These are phyloP conservation scores for Phytophthora nicotianae DNA, from an alignment of 352 stramenopile genomes.

Conservation along the genomic window DNA sequence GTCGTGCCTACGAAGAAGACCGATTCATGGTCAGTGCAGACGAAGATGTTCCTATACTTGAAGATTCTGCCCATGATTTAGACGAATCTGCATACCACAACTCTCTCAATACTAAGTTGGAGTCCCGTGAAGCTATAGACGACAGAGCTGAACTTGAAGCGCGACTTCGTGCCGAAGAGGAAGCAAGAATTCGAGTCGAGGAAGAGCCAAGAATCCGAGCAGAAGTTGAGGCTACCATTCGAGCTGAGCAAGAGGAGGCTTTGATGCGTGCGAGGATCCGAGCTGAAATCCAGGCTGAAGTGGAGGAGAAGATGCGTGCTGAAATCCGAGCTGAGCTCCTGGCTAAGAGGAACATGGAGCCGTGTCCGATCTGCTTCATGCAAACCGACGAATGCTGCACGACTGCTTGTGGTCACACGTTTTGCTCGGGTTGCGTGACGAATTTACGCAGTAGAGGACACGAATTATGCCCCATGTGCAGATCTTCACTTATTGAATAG, in stretches of 20 bases:
- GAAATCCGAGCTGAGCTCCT: slow-evolving; percentile 24
- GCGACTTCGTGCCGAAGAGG: slow-evolving; percentile 15
- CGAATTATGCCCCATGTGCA: slow-evolving; percentile 17
- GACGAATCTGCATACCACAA: background rate
- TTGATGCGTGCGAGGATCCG: slow-evolving; percentile 16
- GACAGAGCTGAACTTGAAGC: slow-evolving; percentile 6
- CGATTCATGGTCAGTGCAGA: slow-evolving; percentile 4
- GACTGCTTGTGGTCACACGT: slow-evolving; percentile 18
- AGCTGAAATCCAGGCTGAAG: slow-evolving; percentile 21
- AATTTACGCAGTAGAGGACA: slow-evolving; percentile 15
- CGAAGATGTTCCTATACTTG: background rate
- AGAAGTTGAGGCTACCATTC: slow-evolving; percentile 13
- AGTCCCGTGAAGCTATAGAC: background rate
- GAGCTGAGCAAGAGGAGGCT: slow-evolving; percentile 18
- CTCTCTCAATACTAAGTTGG: background rate
- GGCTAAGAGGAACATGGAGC: slow-evolving; percentile 10
- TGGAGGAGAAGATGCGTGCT: slow-evolving; percentile 23
- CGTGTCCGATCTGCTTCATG: slow-evolving; percentile 22
- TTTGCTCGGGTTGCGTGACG: slow-evolving; percentile 11
- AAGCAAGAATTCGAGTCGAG: slow-evolving; percentile 19
- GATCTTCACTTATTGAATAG: slow-evolving; percentile 11
- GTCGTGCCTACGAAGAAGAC: slow-evolving; percentile 8
- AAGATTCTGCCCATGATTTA: background rate
- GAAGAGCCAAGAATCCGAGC: slow-evolving; percentile 20
- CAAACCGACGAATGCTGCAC: slow-evolving; percentile 8